These are phyloP conservation scores for Coleophoma cylindrospora DNA, from an alignment of 2,329 filamentous ascomycete genomes.

Conservation along the genomic window DNA sequence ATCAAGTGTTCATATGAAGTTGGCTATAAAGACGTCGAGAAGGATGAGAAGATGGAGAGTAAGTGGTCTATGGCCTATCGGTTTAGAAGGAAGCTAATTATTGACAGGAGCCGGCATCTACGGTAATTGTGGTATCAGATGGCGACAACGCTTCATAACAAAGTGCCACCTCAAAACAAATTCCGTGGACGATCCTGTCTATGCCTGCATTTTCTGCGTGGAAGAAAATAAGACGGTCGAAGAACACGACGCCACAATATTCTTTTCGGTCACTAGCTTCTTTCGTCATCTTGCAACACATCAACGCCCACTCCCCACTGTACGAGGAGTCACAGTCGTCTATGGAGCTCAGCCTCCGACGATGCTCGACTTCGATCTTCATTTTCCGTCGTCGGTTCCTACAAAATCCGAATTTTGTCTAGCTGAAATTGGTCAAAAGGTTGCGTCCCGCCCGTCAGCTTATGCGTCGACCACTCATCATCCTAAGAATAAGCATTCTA, in stretches of 20 bases:
- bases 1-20: slow-evolving; percentile 25
- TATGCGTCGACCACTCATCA: slow-evolving; percentile 17
- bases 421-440: slow-evolving; percentile 17
- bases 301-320: slow-evolving; percentile 19
- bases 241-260: slow-evolving; percentile 27
- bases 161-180: slow-evolving; percentile 24
- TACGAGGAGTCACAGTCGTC: slow-evolving; percentile 19
- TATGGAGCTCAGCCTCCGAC: slow-evolving; percentile 18
- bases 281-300: slow-evolving; percentile 25
- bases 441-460: slow-evolving; percentile 17
- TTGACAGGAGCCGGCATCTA: slow-evolving; percentile 22
- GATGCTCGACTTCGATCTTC: slow-evolving; percentile 24
- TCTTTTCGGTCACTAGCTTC: slow-evolving; percentile 22
- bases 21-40: slow-evolving; percentile 22
- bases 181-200: slow-evolving; percentile 22
- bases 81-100: slow-evolving; percentile 7
- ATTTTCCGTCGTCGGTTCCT: slow-evolving; percentile 18
- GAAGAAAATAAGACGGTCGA: slow-evolving; percentile 23
- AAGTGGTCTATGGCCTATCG: neutral
- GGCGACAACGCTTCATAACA: slow-evolving; percentile 23
- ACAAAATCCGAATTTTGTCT: slow-evolving; percentile 13
- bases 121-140: slow-evolving; percentile 22
- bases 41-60: slow-evolving; percentile 12
- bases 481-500: slow-evolving; percentile 14
- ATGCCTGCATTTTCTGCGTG: slow-evolving; percentile 27